A percentile compares a stretch with the other conserved stretches of the same genome.
Evolutionary conservation across 148 eudicot species (phyloP).

Genomic region (Spergularia bocconei): DNA sequence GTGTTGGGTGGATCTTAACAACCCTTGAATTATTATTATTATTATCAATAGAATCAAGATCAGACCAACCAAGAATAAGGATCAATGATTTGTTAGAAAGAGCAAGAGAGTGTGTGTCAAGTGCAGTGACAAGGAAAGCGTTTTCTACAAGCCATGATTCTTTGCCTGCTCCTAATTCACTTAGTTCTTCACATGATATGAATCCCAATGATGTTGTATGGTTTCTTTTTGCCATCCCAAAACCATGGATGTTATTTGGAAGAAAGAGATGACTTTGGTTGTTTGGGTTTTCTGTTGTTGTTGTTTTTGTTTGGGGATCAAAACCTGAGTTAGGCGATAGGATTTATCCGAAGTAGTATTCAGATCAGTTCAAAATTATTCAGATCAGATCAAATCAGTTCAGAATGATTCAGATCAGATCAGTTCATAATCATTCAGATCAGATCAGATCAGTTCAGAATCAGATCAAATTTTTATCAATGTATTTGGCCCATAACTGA

Average conservation of each 20-base stretch:
- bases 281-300: too few relatives aligned
- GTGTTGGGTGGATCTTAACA: conserved; percentile 68
- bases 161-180: conserved; percentile 73
- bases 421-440: too few relatives aligned
- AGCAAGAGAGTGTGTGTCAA: conserved; percentile 73
- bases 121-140: conserved; percentile 59
- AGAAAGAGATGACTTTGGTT: not conserved
- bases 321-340: too few relatives aligned
- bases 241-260: too few relatives aligned
- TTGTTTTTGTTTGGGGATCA: too few relatives aligned
- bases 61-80: conserved; percentile 61
- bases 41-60: conserved; percentile 17
- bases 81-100: conserved; percentile 59
- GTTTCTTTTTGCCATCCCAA: conserved; percentile 52
- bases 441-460: too few relatives aligned
- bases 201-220: conserved; percentile 50
- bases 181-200: conserved; percentile 65
- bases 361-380: too few relatives aligned
- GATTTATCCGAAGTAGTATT: too few relatives aligned
- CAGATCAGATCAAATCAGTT: too few relatives aligned
- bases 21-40: conserved; percentile 28
- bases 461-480: too few relatives aligned
- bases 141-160: conserved; percentile 72
- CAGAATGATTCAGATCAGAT: too few relatives aligned
- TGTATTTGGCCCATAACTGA: too few relatives aligned